These are phyloP conservation scores for Metschnikowia santaceciliae DNA, from an alignment of 805 yeast genomes.

Conservation along the genomic window DNA sequence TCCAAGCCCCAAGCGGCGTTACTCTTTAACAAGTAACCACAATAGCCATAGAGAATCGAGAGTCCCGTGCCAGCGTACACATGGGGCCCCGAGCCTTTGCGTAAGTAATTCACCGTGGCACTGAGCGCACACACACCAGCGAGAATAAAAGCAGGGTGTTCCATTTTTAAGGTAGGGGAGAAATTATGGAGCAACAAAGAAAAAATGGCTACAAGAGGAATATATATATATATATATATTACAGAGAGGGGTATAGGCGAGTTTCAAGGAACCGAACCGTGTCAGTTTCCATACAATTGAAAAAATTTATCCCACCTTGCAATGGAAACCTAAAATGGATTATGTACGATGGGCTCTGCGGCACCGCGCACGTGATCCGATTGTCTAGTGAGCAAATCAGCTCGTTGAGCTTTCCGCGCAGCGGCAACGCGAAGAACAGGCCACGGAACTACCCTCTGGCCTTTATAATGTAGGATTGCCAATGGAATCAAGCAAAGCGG, in stretches of 20 bases:
- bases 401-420: not conserved
- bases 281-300: too few relatives aligned
- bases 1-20: slow-evolving; percentile 81
- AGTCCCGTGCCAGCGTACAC: slow-evolving; percentile 69
- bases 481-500: not conserved
- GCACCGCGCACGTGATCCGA: slow-evolving; percentile 1
- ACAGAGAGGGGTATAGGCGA: too few relatives aligned
- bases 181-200: too few relatives aligned
- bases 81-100: slow-evolving; percentile 74
- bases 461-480: not conserved
- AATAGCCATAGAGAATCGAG: slow-evolving; percentile 56
- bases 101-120: slow-evolving; percentile 64
- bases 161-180: slow-evolving; percentile 36
- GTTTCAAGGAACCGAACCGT: too few relatives aligned
- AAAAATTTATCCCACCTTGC: too few relatives aligned
- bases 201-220: too few relatives aligned
- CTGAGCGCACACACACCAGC: slow-evolving; percentile 67
- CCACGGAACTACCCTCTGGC: not conserved
- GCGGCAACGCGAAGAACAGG: not conserved
- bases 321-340: too few relatives aligned
- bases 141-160: slow-evolving; percentile 73
- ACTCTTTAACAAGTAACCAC: slow-evolving; percentile 69
- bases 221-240: too few relatives aligned
- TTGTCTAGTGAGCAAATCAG: not conserved
- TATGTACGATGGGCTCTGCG: not conserved